Evolutionary conservation across 176 grass and related monocot species (phyloP).

Genomic region (Eremochloa ophiuroides): DNA sequence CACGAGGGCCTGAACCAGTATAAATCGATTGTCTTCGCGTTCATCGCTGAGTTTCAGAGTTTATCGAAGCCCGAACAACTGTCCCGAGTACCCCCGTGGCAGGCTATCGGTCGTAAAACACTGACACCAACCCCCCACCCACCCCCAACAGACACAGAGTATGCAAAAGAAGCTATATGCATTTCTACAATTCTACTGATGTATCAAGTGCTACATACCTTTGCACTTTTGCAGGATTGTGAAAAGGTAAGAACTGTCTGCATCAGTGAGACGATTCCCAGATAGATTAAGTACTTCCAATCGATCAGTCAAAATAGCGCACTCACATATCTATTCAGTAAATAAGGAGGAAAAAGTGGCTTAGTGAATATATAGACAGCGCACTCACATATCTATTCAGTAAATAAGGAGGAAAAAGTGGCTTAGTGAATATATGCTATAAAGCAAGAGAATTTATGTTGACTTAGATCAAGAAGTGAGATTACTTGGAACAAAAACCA

Average conservation of each 20-base stretch:
- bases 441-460: conserved; percentile 6
- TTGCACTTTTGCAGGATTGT: conserved; percentile 86
- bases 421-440: background rate
- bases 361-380: too few species aligned
- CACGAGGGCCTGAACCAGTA: too few species aligned
- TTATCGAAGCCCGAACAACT: too few species aligned
- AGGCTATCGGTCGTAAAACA: too few species aligned
- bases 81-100: too few species aligned
- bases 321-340: conserved; percentile 82
- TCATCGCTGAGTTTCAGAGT: too few species aligned
- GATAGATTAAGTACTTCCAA: conserved; percentile 96
- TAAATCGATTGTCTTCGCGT: too few species aligned
- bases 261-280: conserved; percentile 93
- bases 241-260: conserved; percentile 89
- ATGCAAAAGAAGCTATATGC: background rate
- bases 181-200: background rate
- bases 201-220: conserved; percentile 39
- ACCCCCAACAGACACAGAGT: too few species aligned
- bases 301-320: conserved; percentile 63
- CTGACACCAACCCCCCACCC: too few species aligned
- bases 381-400: too few species aligned
- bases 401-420: too few species aligned
- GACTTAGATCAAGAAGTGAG: background rate
- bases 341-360: conserved; percentile 12
- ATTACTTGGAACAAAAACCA: background rate